These are phyloP conservation scores for Corchorus olitorius DNA, from an alignment of 345 rosid genomes.

Conservation along the genomic window DNA sequence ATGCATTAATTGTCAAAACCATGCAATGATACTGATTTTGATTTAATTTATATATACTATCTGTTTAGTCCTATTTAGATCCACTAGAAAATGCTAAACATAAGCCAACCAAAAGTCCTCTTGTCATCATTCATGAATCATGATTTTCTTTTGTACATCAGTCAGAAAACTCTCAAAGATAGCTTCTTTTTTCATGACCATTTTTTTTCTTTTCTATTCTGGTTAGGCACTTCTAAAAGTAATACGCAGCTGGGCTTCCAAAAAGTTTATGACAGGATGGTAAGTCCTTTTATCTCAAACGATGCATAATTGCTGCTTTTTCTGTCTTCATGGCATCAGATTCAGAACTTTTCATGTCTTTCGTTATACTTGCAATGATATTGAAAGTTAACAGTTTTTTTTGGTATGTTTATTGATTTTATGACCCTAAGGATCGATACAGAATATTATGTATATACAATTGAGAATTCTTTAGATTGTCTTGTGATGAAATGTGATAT, in stretches of 20 bases:
- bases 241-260: slow-evolving; percentile 70
- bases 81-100: neutral
- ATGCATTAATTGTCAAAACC: neutral
- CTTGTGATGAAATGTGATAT: slow-evolving; percentile 11
- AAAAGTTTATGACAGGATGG: slow-evolving; percentile 83
- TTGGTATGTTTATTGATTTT: no score
- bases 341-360: neutral
- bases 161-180: neutral
- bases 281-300: slow-evolving; percentile 27
- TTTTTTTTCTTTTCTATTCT: neutral
- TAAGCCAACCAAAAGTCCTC: no score
- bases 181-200: neutral
- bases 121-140: neutral
- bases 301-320: neutral
- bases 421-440: no score
- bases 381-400: neutral
- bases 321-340: neutral
- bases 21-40: neutral
- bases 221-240: slow-evolving; percentile 59
- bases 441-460: no score
- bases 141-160: neutral
- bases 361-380: neutral
- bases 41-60: no score
- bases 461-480: neutral
- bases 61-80: neutral